A percentile compares a stretch with the other conserved stretches of the same genome.
These are phyloP conservation scores for Triticum dicoccoides DNA, from an alignment of 176 grass and related monocot species.

Conservation along the genomic window DNA sequence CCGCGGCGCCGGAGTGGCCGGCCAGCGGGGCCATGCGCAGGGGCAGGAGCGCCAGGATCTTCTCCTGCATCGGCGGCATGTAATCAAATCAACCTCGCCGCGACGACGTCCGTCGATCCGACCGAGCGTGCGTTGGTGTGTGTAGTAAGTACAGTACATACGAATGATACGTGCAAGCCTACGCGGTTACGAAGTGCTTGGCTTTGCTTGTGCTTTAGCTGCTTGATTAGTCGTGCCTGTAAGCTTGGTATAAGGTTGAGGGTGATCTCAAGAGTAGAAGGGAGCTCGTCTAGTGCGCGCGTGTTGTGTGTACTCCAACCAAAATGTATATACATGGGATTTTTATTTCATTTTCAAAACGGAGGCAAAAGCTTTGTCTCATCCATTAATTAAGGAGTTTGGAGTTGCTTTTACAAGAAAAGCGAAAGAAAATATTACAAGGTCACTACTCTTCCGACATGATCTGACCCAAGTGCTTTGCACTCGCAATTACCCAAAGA, in stretches of 20 bases:
- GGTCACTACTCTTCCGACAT: no score
- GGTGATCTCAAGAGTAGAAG: not conserved
- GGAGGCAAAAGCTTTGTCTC: no score
- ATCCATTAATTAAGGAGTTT: no score
- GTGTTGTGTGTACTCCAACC: not conserved
- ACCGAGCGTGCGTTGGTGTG: no score
- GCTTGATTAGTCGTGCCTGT: not conserved
- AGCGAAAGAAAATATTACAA: no score
- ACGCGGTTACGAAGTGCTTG: not conserved
- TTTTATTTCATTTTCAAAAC: no score
- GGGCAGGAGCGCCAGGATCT: constrained; percentile 50
- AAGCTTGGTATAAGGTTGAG: not conserved
- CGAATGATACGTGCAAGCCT: no score
- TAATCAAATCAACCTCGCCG: not conserved
- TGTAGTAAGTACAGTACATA: no score
- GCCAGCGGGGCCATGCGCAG: not conserved
- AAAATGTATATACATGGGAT: not conserved
- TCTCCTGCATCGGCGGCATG: constrained; percentile 57
- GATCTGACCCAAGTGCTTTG: no score
- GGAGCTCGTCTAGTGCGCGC: not conserved
- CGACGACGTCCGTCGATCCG: not conserved
- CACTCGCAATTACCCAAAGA: no score
- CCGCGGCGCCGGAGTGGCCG: constrained; percentile 34
- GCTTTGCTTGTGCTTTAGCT: not conserved
- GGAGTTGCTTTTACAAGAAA: no score